Conservation (phyloP, 2,329 filamentous ascomycete species). For the Xylaria sp. region DNA sequence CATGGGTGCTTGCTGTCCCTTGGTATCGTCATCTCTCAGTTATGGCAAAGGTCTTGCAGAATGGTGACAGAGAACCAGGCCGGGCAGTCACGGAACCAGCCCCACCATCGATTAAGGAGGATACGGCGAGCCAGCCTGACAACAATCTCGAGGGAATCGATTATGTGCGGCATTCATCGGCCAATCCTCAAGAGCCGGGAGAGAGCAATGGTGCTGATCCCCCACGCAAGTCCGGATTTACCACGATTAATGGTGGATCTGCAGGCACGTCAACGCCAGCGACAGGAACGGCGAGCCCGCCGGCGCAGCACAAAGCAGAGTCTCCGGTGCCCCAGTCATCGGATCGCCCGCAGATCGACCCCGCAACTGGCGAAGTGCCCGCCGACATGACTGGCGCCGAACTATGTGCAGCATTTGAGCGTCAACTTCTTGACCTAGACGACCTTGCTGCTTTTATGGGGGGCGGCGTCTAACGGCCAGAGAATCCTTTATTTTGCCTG, state of each 20-base stretch:
- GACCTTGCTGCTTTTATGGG: conserved; percentile 72
- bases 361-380: conserved; percentile 42
- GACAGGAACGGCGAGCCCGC: conserved; percentile 57
- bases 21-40: conserved; percentile 70
- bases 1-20: conserved; percentile 67
- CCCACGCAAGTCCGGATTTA: conserved; percentile 64
- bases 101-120: conserved; percentile 62
- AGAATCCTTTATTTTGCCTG: conserved; percentile 8
- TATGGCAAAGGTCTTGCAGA: conserved; percentile 69
- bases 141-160: conserved; percentile 67
- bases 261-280: conserved; percentile 60
- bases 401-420: conserved; percentile 67
- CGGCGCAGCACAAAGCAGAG: conserved; percentile 52
- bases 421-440: conserved; percentile 68
- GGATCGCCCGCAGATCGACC: conserved; percentile 41
- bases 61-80: conserved; percentile 55
- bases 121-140: conserved; percentile 64
- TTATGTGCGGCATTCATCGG: conserved; percentile 59
- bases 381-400: conserved; percentile 68
- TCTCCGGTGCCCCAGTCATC: conserved; percentile 47
- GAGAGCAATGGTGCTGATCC: conserved; percentile 63
- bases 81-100: conserved; percentile 46
- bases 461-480: conserved; percentile 60
- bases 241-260: conserved; percentile 68
- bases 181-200: conserved; percentile 49